Conservation (phyloP, 192 early-diverging fungal species). For the Backusella macrospora region DNA sequence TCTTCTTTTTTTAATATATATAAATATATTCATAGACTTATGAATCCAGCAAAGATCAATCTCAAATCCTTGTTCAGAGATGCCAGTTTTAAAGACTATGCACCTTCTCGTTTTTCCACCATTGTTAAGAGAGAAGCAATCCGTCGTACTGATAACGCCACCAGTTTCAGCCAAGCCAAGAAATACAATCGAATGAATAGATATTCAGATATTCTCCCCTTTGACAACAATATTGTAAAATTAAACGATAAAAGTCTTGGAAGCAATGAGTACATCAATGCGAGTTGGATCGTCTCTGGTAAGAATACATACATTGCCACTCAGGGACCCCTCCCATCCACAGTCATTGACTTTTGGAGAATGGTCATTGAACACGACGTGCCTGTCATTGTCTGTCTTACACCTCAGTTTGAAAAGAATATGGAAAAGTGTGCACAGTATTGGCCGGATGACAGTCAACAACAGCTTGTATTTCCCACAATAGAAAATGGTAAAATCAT, state of each 20-base stretch:
- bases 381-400: constrained; percentile 87
- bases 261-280: constrained; percentile 74
- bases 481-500: not conserved
- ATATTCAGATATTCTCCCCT: constrained; percentile 46
- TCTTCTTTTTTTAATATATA: too few species aligned
- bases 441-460: constrained; percentile 75
- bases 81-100: not conserved
- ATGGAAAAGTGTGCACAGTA: constrained; percentile 82
- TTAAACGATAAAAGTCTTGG: constrained; percentile 6
- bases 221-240: constrained; percentile 20
- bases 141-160: not conserved
- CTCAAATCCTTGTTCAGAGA: not conserved
- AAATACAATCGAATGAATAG: constrained; percentile 25
- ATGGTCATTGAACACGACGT: constrained; percentile 85
- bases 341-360: constrained; percentile 85
- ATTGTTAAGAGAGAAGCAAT: not conserved
- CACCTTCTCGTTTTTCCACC: not conserved
- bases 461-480: not conserved
- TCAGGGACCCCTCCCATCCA: constrained; percentile 84
- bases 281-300: constrained; percentile 66
- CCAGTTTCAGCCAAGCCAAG: not conserved
- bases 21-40: too few species aligned
- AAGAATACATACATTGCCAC: constrained; percentile 75
- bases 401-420: constrained; percentile 70
- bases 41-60: constrained; percentile 1